A percentile compares a stretch with the other conserved stretches of the same genome.
Conservation (phyloP, 192 early-diverging fungal genomes). For the Entomortierella parvispora region DNA sequence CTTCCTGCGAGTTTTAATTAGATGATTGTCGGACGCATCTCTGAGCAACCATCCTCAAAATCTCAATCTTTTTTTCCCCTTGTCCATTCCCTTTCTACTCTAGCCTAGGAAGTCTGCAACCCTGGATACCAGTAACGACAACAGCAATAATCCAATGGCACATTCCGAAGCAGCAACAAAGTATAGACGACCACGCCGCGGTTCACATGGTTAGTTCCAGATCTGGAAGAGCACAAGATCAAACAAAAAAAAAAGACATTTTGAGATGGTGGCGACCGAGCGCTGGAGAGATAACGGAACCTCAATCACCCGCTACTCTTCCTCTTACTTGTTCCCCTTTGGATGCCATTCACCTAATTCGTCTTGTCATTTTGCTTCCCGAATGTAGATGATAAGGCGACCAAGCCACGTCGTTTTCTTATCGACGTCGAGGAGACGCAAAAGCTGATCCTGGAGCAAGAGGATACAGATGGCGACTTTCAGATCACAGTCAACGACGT, state of each 20-base stretch:
- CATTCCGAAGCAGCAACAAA: constrained; percentile 45
- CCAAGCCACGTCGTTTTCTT: constrained; percentile 75
- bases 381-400: constrained; percentile 61
- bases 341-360: background rate
- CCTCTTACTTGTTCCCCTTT: too few relatives aligned
- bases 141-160: constrained; percentile 34
- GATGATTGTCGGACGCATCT: too few relatives aligned
- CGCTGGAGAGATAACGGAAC: too few relatives aligned
- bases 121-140: constrained; percentile 22
- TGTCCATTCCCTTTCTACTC: background rate
- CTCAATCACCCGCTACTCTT: too few relatives aligned
- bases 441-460: constrained; percentile 83
- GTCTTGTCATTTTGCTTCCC: background rate
- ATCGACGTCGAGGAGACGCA: constrained; percentile 87
- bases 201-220: constrained; percentile 54
- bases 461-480: constrained; percentile 93
- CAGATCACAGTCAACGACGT: constrained; percentile 93
- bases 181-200: constrained; percentile 61
- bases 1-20: too few relatives aligned
- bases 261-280: too few relatives aligned
- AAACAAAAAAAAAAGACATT: background rate
- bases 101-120: constrained; percentile 25
- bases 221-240: background rate
- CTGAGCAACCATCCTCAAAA: too few relatives aligned
- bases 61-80: background rate